Evolutionary conservation across 495 filamentous ascomycete genomes (phyloP), one percentile per base, ranked within the genome.

Genomic region (Articulospora tetracladia): DNA sequence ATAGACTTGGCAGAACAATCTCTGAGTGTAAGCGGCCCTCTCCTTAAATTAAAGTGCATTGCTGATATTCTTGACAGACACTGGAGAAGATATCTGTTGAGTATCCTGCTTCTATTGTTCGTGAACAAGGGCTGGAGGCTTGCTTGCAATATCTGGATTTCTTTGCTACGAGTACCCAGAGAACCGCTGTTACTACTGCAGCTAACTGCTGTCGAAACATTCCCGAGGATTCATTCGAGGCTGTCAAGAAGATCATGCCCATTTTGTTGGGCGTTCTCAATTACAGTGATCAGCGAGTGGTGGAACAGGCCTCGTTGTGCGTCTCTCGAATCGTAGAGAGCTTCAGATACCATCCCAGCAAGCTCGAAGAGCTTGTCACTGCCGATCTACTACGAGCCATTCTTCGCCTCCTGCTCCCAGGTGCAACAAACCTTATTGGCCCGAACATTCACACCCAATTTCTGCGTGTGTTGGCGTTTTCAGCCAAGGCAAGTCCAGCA

Each of bases 1-100:
- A 98, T 99, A 68, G 95, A 99, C 73, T 78, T 99, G 59, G 95
- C 95, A 27, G 95, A 99, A 72, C 95, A 99, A 75, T 91, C 93
- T 24, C 77, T 99, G 19, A 99, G 92, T 73, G 85, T 88, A 73
- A 74, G 85, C 79, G 36, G 41, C 34, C 54, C 39, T 52, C 20
- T 28, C 34, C 0, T 25, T 24, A n/a, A 19, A 46, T 30, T 13
- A 8, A 48, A 28, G 19, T 53, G 39, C 28, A 27, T 25, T 39
- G 27, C 64, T 76, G 47, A 66, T n/a, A 44, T 34, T 26, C n/a
- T 23, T 13, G 28, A 13, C 66, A 89, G 84, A 98, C 95, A 1
- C 77, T 99, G 48, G 92, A 97, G 65, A 98, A 97, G 73, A 97
- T 99, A 39, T 99, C 95, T 1, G 86, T 92, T 44, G 95, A 99